Base-by-base conservation (phyloP, 257 asterid genomes). In the Penstemon barbatus region DNA sequence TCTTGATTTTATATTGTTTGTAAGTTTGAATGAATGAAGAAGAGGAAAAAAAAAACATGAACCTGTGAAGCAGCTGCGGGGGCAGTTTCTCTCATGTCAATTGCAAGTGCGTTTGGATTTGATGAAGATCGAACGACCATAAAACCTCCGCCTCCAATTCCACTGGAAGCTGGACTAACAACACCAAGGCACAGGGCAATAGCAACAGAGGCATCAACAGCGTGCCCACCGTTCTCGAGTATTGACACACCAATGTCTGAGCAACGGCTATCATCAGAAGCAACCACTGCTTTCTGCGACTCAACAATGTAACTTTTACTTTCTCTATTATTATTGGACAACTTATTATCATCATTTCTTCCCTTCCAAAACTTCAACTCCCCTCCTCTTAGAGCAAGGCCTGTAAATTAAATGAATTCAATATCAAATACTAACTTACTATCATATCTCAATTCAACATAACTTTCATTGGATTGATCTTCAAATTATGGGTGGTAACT, bases 81-180 rank as follows among this genome's bases (percentile, higher is more conserved):
- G 43, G 98, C 98, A 58, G 98, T 89, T 81, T 89, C 98, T 65
- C 98, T 90, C 90, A 84, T 81, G 76, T 92, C 96, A n/a, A 85
- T 78, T 0, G 97, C 96, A 43, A 71, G 63, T 33, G 89, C 84
- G 46, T 43, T 77, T 3, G 84, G 61, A 0, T 75, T 46, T 5
- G 89, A 71, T 0, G 88, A 83, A 61, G 94, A 81, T 54, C 79
- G 83, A 57, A 92, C 92, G 7, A 92, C 85, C 98, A 92, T 89
- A 74, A 89, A 89, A 40, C 71, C 95, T 6, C 97, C 98, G 7
- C 98, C 98, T 9, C 98, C 98, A 2, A 92, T 84, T 40, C 97
- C 98, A 70, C 98, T 89, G 8, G 92, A 79, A 76, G 73, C 66
- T 0, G 91, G 92, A 64, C 83, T 72, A 50, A 92, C 92, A 38